A percentile compares a stretch with the other conserved stretches of the same genome.
These are phyloP conservation scores for Colletotrichum limetticola DNA, from an alignment of 2,329 filamentous ascomycete species.

Conservation along the genomic window DNA sequence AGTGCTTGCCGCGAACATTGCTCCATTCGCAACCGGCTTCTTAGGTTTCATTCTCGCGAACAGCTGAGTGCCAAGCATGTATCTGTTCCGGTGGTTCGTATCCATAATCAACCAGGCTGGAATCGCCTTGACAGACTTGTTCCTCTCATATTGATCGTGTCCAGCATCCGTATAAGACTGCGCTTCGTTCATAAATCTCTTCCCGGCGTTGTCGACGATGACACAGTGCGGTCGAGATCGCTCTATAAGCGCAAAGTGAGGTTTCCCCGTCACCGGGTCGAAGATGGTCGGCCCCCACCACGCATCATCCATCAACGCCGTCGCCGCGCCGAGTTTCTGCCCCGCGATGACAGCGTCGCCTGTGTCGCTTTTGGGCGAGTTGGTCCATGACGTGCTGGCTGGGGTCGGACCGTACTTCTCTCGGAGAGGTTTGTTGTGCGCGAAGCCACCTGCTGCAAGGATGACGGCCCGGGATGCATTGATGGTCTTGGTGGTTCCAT, in stretches of 20 bases:
- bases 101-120: slow-evolving; percentile 47
- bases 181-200: slow-evolving; percentile 49
- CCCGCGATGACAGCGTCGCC: slow-evolving; percentile 40
- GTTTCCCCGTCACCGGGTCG: slow-evolving; percentile 38
- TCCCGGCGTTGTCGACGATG: slow-evolving; percentile 46
- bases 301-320: slow-evolving; percentile 45
- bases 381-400: slow-evolving; percentile 41
- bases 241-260: slow-evolving; percentile 42
- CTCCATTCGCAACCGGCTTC: slow-evolving; percentile 37
- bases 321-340: slow-evolving; percentile 38
- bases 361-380: slow-evolving; percentile 39
- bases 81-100: slow-evolving; percentile 43
- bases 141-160: slow-evolving; percentile 37
- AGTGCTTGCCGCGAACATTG: slow-evolving; percentile 39
- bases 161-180: slow-evolving; percentile 44
- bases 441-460: slow-evolving; percentile 49
- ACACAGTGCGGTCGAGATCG: slow-evolving; percentile 46
- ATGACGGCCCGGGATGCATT: slow-evolving; percentile 44
- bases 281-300: slow-evolving; percentile 48
- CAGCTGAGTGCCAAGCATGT: slow-evolving; percentile 36
- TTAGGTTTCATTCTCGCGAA: slow-evolving; percentile 26
- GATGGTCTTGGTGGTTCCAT: slow-evolving; percentile 39
- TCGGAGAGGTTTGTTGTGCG: slow-evolving; percentile 44
- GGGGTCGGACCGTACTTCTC: slow-evolving; percentile 37
- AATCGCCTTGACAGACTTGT: slow-evolving; percentile 38